These are phyloP conservation scores for Agapanthus africanus DNA, from an alignment of 106 monocot genomes.

Conservation along the genomic window DNA sequence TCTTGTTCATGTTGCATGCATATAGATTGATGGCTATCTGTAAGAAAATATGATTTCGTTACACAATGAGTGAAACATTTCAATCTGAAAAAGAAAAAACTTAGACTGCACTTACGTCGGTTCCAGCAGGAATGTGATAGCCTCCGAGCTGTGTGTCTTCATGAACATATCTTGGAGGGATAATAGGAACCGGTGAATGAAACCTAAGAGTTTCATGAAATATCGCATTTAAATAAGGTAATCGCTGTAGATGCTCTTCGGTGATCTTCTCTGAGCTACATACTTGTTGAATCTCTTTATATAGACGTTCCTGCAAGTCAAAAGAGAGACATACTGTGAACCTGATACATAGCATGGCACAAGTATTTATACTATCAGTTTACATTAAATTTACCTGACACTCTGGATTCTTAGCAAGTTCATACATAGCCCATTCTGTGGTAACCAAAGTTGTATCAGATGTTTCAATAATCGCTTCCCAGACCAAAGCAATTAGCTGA, in stretches of 20 bases:
- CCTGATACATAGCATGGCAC: neutral
- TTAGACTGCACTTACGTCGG: constrained; percentile 61
- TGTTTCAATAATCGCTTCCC: constrained; percentile 85
- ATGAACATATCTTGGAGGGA: constrained; percentile 71
- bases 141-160: constrained; percentile 71
- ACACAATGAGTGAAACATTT: neutral
- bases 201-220: constrained; percentile 90
- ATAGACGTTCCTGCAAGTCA: constrained; percentile 51
- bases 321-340: neutral
- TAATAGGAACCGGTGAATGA: constrained; percentile 64
- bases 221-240: constrained; percentile 59
- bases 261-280: constrained; percentile 62
- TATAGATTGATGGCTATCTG: constrained; percentile 82
- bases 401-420: constrained; percentile 68
- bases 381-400: constrained; percentile 39
- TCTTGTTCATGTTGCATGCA: constrained; percentile 78
- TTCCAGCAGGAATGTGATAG: constrained; percentile 63
- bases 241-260: constrained; percentile 63
- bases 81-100: neutral
- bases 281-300: constrained; percentile 55
- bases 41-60: neutral
- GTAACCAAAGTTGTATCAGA: constrained; percentile 81
- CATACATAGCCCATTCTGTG: constrained; percentile 95
- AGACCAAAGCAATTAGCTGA: constrained; percentile 63
- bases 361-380: neutral